Base-by-base conservation (phyloP, 2,329 filamentous ascomycete species). In the Trichoderma gracile region DNA sequence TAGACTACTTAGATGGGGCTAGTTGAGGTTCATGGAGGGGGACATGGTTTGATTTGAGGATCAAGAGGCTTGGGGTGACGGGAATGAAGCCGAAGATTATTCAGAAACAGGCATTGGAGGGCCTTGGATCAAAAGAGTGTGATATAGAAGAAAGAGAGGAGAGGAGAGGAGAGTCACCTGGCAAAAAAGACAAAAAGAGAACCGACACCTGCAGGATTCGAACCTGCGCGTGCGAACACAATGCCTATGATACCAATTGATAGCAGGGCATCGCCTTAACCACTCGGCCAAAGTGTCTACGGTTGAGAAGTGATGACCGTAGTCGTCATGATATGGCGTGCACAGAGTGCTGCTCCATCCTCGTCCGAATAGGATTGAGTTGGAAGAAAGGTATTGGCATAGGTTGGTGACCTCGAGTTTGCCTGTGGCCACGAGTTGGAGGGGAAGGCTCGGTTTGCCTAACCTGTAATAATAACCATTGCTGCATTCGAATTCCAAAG, bases 161-260 rank as follows among this genome's bases (percentile, higher is more conserved):
- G n/a, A 4, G 5, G 6, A 33, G 10, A 38, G 10, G 1, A 21
- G 14, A n/a, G 10, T 33, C 8, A 23, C 9, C 9, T 12, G 14
- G 17, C 46, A 19, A 40, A 52, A 60, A 57, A 33, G 27, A 40
- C 7, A 15, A 60, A 61, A 63, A 63, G 33, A n/a, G 15, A 63
- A 58, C 30, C 61, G 61, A 64, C 61, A 64, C 61, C 61, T 64
- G 61, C 61, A 64, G 61, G 61, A 64, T 64, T 64, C 61, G 61
- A 64, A 64, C 61, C 61, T 64, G 61, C 61, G 61, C 61, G 61
- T 64, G 61, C 61, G 61, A 64, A 64, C 61, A 64, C 61, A 64
- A 64, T 64, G 61, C 61, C 61, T 64, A 38, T 50, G 53, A 57
- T 64, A 64, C 61, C 53, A 25, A 19, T 57, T 52, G 53, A 58